Evolutionary conservation across 106 monocot species (phyloP).

Genomic region (Dendrobium officinale): DNA sequence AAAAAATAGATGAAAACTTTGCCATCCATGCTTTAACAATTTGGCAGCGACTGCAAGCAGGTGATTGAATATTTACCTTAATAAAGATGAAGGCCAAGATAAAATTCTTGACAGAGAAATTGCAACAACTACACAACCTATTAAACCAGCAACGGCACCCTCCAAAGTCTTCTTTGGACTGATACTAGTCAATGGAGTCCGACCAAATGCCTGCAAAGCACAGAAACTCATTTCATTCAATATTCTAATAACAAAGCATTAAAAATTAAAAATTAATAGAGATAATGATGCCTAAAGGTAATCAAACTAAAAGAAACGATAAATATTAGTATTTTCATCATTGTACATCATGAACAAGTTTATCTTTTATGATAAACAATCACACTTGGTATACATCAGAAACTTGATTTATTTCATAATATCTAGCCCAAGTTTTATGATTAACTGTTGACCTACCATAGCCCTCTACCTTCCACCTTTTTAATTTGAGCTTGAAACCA

Average conservation of each 20-base stretch:
- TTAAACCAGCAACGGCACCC: conserved; percentile 85
- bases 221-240: not conserved
- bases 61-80: conserved; percentile 45
- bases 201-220: conserved; percentile 77
- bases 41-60: not conserved
- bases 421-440: not conserved
- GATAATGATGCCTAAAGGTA: not conserved
- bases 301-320: not conserved
- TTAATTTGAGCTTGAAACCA: no score
- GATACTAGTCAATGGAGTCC: conserved; percentile 77
- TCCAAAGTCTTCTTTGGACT: conserved; percentile 97
- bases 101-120: conserved; percentile 65
- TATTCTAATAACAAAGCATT: conserved; percentile 4
- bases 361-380: no score
- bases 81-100: conserved; percentile 70
- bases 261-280: not conserved
- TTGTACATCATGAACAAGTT: not conserved
- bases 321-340: not conserved
- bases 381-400: not conserved
- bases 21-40: not conserved
- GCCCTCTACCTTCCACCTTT: no score
- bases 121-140: conserved; percentile 57
- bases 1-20: not conserved
- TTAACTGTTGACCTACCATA: no score
- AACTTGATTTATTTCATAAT: not conserved